Evolutionary conservation across 768 basidiomycete species (phyloP).

Genomic region (Goffeauzyma gilvescens): DNA sequence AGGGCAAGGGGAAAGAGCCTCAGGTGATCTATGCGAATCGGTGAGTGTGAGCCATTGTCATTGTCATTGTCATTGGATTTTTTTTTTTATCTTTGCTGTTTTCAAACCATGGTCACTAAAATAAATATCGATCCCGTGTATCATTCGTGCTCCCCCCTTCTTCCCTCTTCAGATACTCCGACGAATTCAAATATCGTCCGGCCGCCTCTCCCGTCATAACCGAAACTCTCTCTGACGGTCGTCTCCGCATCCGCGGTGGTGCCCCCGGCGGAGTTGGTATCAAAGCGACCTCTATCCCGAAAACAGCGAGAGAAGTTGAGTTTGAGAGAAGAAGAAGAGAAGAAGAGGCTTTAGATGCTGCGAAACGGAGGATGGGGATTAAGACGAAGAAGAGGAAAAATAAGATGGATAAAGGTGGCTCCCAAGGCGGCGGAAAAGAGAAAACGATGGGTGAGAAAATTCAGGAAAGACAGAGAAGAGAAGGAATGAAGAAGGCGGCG

Average conservation of each 20-base stretch:
- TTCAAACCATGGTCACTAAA: background rate
- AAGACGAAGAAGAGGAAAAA: constrained; percentile 14
- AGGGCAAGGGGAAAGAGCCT: too few species aligned
- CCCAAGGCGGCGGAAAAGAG: background rate
- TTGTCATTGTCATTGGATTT: background rate
- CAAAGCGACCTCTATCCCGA: constrained; percentile 21
- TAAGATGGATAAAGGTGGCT: too few species aligned
- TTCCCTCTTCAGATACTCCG: constrained; percentile 47
- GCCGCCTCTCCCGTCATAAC: constrained; percentile 71
- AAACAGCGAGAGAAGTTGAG: constrained; percentile 15
- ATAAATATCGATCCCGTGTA: background rate
- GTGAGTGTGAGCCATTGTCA: constrained; percentile 33
- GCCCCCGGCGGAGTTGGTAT: constrained; percentile 34
- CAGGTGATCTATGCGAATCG: constrained; percentile 46
- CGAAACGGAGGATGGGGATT: constrained; percentile 22
- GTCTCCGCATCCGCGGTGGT: constrained; percentile 51
- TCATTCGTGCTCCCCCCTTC: background rate
- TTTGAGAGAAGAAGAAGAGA: constrained; percentile 16
- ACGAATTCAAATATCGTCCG: constrained; percentile 60
- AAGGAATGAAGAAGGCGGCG: constrained; percentile 5
- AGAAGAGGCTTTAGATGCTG: constrained; percentile 24
- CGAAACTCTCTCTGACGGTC: constrained; percentile 53
- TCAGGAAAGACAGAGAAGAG: constrained; percentile 3
- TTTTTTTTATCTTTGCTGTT: background rate
- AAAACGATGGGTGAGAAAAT: too few species aligned